Conservation (phyloP, 768 basidiomycete species). For the Lentinula sp. region DNA sequence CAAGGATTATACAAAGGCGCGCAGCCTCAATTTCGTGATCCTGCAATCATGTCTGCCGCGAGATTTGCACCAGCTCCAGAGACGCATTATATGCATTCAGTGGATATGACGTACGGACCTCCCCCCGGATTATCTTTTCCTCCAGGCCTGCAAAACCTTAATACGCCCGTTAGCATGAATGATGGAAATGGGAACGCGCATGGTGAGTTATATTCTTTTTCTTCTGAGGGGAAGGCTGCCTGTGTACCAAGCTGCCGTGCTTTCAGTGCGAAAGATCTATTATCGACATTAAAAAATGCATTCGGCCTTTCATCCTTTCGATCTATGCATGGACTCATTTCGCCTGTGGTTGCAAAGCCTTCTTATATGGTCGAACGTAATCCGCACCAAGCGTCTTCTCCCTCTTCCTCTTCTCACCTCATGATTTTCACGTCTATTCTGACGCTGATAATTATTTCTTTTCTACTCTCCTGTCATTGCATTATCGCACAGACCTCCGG, state of each 20-base stretch:
- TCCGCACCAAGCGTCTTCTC: background rate
- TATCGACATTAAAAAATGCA: slow-evolving; percentile 55
- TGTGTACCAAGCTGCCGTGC: slow-evolving; percentile 83
- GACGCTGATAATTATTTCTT: slow-evolving; percentile 37
- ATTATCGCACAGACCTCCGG: slow-evolving; percentile 31
- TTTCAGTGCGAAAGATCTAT: slow-evolving; percentile 84
- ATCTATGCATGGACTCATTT: slow-evolving; percentile 31
- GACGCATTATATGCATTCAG: slow-evolving; percentile 22
- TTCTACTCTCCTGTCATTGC: slow-evolving; percentile 26
- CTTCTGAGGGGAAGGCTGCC: slow-evolving; percentile 75
- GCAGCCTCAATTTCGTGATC: slow-evolving; percentile 55
- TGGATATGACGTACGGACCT: slow-evolving; percentile 43
- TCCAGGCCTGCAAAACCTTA: slow-evolving; percentile 29
- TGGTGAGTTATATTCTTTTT: slow-evolving; percentile 60
- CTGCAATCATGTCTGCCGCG: slow-evolving; percentile 78
- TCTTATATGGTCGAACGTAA: slow-evolving; percentile 1
- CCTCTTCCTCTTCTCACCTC: slow-evolving; percentile 30
- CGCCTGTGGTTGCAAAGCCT: slow-evolving; percentile 5
- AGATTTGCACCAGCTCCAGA: slow-evolving; percentile 44
- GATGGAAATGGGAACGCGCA: slow-evolving; percentile 37
- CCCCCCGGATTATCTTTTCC: slow-evolving; percentile 61
- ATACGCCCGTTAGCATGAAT: slow-evolving; percentile 17
- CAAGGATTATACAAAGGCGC: slow-evolving; percentile 25
- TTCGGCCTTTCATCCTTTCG: slow-evolving; percentile 28
- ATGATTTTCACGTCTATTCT: slow-evolving; percentile 40